These are phyloP conservation scores for Candida ascalaphidarum DNA, from an alignment of 805 yeast species.

Conservation along the genomic window DNA sequence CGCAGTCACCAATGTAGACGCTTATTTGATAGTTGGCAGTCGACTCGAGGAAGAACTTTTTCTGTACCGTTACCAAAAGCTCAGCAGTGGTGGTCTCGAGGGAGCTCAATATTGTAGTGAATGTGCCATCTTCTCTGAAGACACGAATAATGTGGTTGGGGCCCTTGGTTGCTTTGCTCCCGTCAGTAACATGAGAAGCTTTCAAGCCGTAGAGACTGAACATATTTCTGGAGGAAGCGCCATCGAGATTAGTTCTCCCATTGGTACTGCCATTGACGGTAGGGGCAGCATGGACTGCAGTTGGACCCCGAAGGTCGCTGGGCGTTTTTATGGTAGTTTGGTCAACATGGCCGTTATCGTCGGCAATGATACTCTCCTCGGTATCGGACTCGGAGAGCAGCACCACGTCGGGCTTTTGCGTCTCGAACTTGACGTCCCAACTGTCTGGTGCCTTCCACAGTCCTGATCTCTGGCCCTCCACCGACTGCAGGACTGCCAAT, in stretches of 20 bases:
- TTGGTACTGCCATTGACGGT: too few relatives aligned
- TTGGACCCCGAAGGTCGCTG: neutral
- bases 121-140: constrained; percentile 76
- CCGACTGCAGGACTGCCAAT: neutral
- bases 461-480: too few relatives aligned
- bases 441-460: constrained; percentile 44
- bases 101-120: constrained; percentile 75
- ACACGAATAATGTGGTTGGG: constrained; percentile 54
- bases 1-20: constrained; percentile 65
- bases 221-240: constrained; percentile 6
- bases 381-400: constrained; percentile 9
- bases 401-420: constrained; percentile 1
- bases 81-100: constrained; percentile 72
- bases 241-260: too few relatives aligned
- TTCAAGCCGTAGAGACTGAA: constrained; percentile 29
- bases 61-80: constrained; percentile 58
- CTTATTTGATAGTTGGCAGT: constrained; percentile 71
- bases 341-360: constrained; percentile 2
- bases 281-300: neutral
- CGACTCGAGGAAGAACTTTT: constrained; percentile 67
- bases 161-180: too few relatives aligned
- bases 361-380: too few relatives aligned
- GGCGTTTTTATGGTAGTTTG: too few relatives aligned
- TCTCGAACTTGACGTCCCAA: constrained; percentile 36
- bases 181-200: too few relatives aligned